Evolutionary conservation across 2,329 filamentous ascomycete species (phyloP).

Genomic region (Nemania abortiva): DNA sequence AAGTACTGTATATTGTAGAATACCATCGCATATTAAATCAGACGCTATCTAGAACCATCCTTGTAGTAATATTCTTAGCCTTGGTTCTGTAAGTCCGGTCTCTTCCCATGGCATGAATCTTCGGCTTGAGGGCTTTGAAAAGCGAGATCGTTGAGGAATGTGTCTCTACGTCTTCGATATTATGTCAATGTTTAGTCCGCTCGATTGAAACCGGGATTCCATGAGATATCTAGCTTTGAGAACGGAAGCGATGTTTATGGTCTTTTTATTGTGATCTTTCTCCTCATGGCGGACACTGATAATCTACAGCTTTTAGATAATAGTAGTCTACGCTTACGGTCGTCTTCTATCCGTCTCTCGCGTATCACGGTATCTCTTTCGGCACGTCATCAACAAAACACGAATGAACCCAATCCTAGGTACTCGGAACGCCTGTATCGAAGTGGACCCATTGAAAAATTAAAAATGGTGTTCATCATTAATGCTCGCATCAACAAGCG

Average conservation of each 20-base stretch:
- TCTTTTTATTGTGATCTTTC: too few species aligned
- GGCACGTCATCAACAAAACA: conserved; percentile 6
- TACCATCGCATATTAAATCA: conserved; percentile 27
- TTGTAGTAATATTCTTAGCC: conserved; percentile 8
- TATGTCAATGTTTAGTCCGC: too few species aligned
- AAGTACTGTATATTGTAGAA: conserved; percentile 40
- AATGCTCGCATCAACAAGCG: not conserved
- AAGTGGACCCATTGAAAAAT: not conserved
- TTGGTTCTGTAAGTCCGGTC: not conserved
- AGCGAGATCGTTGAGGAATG: too few species aligned
- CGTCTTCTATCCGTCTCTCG: not conserved
- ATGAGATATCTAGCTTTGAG: too few species aligned
- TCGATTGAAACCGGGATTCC: too few species aligned
- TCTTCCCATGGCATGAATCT: not conserved
- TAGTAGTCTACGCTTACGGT: not conserved
- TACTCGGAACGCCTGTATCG: not conserved
- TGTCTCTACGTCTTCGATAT: too few species aligned
- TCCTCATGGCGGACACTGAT: not conserved
- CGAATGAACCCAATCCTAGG: not conserved
- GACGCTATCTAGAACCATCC: not conserved
- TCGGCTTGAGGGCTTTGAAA: too few species aligned
- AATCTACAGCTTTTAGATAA: not conserved
- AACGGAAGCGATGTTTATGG: too few species aligned
- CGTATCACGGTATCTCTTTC: not conserved
- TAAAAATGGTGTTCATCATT: not conserved